These are phyloP conservation scores for Rhinocladiella mackenziei DNA, from an alignment of 2,329 filamentous ascomycete species.

Conservation along the genomic window DNA sequence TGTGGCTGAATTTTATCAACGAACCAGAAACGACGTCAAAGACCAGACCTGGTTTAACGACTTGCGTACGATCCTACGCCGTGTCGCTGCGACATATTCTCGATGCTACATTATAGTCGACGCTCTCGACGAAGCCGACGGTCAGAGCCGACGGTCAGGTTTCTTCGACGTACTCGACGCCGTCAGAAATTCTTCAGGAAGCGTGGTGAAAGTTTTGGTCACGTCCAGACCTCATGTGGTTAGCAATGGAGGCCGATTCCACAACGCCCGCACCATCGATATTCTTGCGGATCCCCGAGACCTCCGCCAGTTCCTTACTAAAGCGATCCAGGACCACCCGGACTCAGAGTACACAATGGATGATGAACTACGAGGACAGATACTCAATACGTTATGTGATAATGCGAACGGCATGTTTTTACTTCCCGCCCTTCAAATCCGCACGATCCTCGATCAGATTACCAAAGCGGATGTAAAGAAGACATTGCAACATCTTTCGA, in stretches of 20 bases:
- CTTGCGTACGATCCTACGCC: slow-evolving; percentile 23
- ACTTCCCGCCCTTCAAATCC: slow-evolving; percentile 34
- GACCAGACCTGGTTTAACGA: slow-evolving; percentile 27
- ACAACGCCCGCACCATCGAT: slow-evolving; percentile 18
- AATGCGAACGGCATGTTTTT: slow-evolving; percentile 34
- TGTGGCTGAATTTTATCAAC: slow-evolving; percentile 30
- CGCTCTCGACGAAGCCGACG: slow-evolving; percentile 32
- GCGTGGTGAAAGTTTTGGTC: slow-evolving; percentile 22
- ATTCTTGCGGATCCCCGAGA: slow-evolving; percentile 25
- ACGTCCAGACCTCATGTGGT: slow-evolving; percentile 27
- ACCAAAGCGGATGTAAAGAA: slow-evolving; percentile 33
- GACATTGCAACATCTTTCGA: slow-evolving; percentile 29
- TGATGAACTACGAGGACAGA: slow-evolving; percentile 25
- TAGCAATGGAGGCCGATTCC: slow-evolving; percentile 13
- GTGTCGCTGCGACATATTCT: slow-evolving; percentile 22
- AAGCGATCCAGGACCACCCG: slow-evolving; percentile 26
- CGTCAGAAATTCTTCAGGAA: slow-evolving; percentile 14
- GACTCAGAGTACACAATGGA: slow-evolving; percentile 29
- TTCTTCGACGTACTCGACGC: slow-evolving; percentile 25
- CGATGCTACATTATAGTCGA: slow-evolving; percentile 30
- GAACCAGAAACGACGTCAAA: slow-evolving; percentile 22
- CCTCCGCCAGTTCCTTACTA: slow-evolving; percentile 27
- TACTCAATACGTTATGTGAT: slow-evolving; percentile 29
- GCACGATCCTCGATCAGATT: slow-evolving; percentile 31
- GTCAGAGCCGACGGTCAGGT: slow-evolving; percentile 17